Evolutionary conservation across 495 filamentous ascomycete genomes (phyloP).

Genomic region (Xylaria palmicola): DNA sequence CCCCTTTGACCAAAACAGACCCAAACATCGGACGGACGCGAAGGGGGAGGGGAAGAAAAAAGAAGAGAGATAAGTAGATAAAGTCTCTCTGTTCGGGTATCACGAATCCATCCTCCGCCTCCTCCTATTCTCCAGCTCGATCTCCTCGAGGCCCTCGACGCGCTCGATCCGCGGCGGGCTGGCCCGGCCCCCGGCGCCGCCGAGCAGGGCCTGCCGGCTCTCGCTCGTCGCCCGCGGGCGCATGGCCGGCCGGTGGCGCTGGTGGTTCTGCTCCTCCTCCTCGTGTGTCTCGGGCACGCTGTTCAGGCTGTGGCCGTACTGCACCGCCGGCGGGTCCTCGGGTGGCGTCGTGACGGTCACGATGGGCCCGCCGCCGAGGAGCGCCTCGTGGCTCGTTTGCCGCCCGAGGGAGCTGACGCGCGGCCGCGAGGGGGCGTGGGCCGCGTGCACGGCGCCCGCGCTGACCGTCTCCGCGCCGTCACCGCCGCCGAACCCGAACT

Average conservation of each 20-base stretch:
- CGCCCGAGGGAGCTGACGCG: slow-evolving; percentile 22
- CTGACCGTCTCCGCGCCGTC: slow-evolving; percentile 20
- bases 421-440: slow-evolving; percentile 14
- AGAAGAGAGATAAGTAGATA: no score
- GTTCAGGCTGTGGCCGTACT: slow-evolving; percentile 25
- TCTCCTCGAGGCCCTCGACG: slow-evolving; percentile 19
- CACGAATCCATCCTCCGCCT: slow-evolving; percentile 20
- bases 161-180: slow-evolving; percentile 1
- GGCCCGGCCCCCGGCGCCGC: not conserved
- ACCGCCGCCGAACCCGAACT: slow-evolving; percentile 39
- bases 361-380: slow-evolving; percentile 13
- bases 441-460: slow-evolving; percentile 18
- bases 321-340: slow-evolving; percentile 14
- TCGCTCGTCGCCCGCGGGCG: slow-evolving; percentile 3
- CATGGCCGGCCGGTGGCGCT: not conserved
- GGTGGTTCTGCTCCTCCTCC: slow-evolving; percentile 19
- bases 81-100: not conserved
- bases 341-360: slow-evolving; percentile 13
- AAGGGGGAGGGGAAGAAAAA: no score
- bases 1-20: not conserved
- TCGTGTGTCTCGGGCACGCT: slow-evolving; percentile 29
- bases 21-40: not conserved
- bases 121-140: slow-evolving; percentile 23
- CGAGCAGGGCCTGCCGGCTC: slow-evolving; percentile 15
- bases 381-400: slow-evolving; percentile 24